Evolutionary conservation across 495 filamentous ascomycete genomes (phyloP), one percentile per base, ranked within the genome.

Genomic region (Podospora conica): DNA sequence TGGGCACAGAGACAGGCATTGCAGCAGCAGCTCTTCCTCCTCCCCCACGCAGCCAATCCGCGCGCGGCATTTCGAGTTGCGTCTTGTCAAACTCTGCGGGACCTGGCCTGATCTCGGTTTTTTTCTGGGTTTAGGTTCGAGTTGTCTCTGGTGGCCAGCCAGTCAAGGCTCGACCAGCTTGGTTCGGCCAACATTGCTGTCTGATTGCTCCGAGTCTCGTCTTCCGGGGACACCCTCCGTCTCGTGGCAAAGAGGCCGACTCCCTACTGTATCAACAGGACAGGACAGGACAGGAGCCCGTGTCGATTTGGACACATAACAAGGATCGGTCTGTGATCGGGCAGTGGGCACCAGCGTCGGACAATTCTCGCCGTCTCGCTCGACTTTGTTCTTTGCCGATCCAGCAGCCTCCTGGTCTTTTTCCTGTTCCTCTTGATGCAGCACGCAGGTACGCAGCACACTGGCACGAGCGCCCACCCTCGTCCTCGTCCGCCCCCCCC

Each of bases 291-390:
- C n/a, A n/a, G n/a, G n/a, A n/a, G n/a, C n/a, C n/a, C n/a, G n/a
- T n/a, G 68, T 61, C 68, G 63, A 66, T 67, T 68, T n/a, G 40
- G 55, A 69, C 23, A 9, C 64, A 62, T 58, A 63, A 53, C 68
- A 67, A 65, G 68, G 62, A 66, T 68, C 67, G 64, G 22, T 55
- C 53, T 53, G 61, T 65, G 62, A 70, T 70, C 68, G 60, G 58
- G 11, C 58, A 59, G n/a, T 53, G 23, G 25, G 65, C 20, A 20
- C 48, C 64, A 63, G 55, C 54, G 63, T 64, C 57, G 65, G 65
- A 59, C 64, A 64, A 67, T 61, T 56, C 54, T 54, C 61, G 20
- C 20, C 22, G 48, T 48, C 40, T n/a, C 18, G 63, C 31, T 28
- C 25, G 24, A 33, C 33, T 24, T 54, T 7, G 10, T 5, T 18